Evolutionary conservation across 148 eudicot species (phyloP).

Genomic region (Camellia lanceoleosa): DNA sequence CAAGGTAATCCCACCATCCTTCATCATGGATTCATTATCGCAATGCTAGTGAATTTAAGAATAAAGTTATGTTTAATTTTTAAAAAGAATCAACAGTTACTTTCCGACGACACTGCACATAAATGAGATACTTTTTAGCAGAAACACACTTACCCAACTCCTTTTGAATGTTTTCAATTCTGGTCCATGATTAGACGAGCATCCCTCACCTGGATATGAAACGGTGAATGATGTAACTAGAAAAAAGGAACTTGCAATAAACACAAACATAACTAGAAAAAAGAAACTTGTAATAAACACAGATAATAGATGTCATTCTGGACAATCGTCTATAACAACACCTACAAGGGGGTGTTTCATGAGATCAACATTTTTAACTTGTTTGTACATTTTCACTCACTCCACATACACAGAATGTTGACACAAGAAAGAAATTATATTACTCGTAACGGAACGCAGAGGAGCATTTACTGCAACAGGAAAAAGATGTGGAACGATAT

Average conservation of each 20-base stretch:
- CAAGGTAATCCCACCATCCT: slow-evolving; percentile 62
- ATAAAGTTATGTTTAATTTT: slow-evolving; percentile 47
- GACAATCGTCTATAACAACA: not conserved
- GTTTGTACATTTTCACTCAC: slow-evolving; percentile 12
- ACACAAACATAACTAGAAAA: not conserved
- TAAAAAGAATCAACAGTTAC: slow-evolving; percentile 21
- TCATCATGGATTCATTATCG: slow-evolving; percentile 61
- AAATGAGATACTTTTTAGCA: slow-evolving; percentile 2
- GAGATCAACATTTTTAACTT: not conserved
- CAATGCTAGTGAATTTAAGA: slow-evolving; percentile 58
- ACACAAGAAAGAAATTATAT: slow-evolving; percentile 15
- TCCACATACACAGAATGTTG: slow-evolving; percentile 3
- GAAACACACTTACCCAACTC: slow-evolving; percentile 73
- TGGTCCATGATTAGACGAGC: slow-evolving; percentile 91
- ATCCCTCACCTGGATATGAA: slow-evolving; percentile 66
- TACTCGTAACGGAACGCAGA: slow-evolving; percentile 13
- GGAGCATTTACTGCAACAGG: slow-evolving; percentile 33
- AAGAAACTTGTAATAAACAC: not conserved
- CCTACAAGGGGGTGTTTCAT: slow-evolving; percentile 7
- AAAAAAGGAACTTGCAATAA: too few relatives aligned
- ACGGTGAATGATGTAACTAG: not conserved
- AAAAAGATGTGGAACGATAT: slow-evolving; percentile 21
- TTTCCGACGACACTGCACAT: slow-evolving; percentile 20
- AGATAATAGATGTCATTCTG: not conserved
- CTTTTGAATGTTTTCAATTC: slow-evolving; percentile 85